phyloP scores from a whole-genome alignment of 2,329 filamentous ascomycete genomes.

The Stachybotrys chlorohalonatus region DNA sequence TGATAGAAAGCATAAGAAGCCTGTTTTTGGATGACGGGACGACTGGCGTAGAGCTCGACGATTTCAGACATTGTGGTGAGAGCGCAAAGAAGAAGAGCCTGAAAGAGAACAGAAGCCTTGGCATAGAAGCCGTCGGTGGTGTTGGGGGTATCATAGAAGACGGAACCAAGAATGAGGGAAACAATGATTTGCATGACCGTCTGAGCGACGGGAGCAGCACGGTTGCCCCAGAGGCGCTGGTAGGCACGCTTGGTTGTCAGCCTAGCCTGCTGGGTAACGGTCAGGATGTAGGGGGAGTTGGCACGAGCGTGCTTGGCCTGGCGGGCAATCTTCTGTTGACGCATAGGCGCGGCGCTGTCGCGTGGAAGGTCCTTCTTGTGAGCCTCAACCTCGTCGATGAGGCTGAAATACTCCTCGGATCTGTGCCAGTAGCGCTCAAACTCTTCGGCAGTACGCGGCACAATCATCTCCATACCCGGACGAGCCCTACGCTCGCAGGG shows the following conservation, averaged over 20 bases:
- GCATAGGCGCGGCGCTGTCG: conserved; percentile 12
- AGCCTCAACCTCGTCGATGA: conserved; percentile 34
- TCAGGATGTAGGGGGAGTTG: conserved; percentile 46
- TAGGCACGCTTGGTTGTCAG: conserved; percentile 52
- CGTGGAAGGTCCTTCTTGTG: conserved; percentile 42
- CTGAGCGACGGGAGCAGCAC: conserved; percentile 53
- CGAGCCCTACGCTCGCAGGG: conserved; percentile 59
- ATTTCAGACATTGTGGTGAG: conserved; percentile 59
- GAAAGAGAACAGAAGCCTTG: conserved; percentile 56
- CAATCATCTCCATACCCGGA: conserved; percentile 25
- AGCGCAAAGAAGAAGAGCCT: conserved; percentile 53
- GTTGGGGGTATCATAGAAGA: conserved; percentile 56
- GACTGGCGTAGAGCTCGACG: conserved; percentile 50
- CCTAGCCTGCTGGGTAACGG: conserved; percentile 45
- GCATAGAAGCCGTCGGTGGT: conserved; percentile 53
- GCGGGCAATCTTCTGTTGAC: conserved; percentile 20
- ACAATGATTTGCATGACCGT: conserved; percentile 48
- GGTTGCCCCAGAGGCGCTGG: conserved; percentile 57
- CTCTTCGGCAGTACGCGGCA: conserved; percentile 32
- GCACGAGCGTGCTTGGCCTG: conserved; percentile 45
- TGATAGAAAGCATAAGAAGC: conserved; percentile 49
- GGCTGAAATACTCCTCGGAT: conserved; percentile 42
- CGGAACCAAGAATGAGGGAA: conserved; percentile 54
- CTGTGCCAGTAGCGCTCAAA: conserved; percentile 21
- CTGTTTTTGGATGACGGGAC: conserved; percentile 51